Percentiles rank a stretch among this genome's conserved stretches.
phyloP scores from a whole-genome alignment of 495 filamentous ascomycete species.

The Penicillium macrosclerotiorum region DNA sequence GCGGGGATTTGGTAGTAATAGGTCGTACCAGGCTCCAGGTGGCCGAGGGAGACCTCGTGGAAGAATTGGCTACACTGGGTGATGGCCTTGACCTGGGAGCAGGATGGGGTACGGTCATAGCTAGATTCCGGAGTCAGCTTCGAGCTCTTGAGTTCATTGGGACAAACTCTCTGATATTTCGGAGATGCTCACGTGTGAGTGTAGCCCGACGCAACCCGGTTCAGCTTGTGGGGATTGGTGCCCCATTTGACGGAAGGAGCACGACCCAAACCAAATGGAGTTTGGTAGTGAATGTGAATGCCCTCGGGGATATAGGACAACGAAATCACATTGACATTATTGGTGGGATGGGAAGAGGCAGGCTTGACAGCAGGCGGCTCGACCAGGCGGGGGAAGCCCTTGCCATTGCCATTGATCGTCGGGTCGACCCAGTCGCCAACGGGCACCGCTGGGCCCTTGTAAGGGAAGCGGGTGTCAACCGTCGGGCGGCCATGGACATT shows the following conservation, averaged over 20 bases:
- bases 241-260: slow-evolving; percentile 44
- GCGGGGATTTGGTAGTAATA: slow-evolving; percentile 48
- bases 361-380: slow-evolving; percentile 56
- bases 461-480: slow-evolving; percentile 41
- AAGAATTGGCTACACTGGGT: slow-evolving; percentile 53
- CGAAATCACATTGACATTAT: slow-evolving; percentile 56
- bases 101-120: slow-evolving; percentile 52
- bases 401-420: slow-evolving; percentile 51
- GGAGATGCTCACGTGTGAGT: slow-evolving; percentile 31
- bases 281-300: slow-evolving; percentile 54
- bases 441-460: slow-evolving; percentile 47
- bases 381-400: slow-evolving; percentile 49
- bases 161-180: neutral
- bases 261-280: slow-evolving; percentile 47
- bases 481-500: slow-evolving; percentile 27
- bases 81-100: slow-evolving; percentile 40
- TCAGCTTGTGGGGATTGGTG: slow-evolving; percentile 22
- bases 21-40: slow-evolving; percentile 38
- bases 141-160: neutral
- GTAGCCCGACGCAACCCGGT: slow-evolving; percentile 30
- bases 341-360: slow-evolving; percentile 33
- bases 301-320: slow-evolving; percentile 48
- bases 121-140: slow-evolving; percentile 18
- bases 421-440: slow-evolving; percentile 52
- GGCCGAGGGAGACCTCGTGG: slow-evolving; percentile 41